These are phyloP conservation scores for Pseudisothecium myosuroides DNA, from an alignment of 225 moss, liverwort and hornwort species.

Conservation along the genomic window DNA sequence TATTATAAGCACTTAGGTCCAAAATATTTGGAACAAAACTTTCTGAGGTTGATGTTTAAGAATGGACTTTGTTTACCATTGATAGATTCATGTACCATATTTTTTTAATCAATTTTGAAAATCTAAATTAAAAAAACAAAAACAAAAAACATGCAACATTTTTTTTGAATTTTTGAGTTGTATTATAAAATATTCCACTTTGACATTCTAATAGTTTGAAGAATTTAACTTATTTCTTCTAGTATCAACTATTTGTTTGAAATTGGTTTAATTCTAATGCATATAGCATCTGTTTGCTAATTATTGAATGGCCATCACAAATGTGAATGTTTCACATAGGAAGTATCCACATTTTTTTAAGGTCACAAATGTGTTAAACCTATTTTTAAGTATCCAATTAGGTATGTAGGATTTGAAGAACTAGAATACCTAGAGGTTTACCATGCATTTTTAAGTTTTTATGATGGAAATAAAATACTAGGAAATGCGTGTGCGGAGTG, in stretches of 20 bases:
- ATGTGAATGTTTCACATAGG: accelerated
- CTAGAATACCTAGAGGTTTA: background rate
- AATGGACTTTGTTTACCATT: background rate
- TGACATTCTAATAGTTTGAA: background rate
- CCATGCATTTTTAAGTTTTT: background rate
- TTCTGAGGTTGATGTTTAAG: background rate
- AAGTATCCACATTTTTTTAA: background rate
- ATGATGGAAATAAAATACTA: background rate
- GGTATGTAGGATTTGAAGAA: background rate
- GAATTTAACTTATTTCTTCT: background rate
- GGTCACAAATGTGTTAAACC: accelerated
- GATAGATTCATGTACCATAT: background rate
- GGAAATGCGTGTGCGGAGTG: background rate
- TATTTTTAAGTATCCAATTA: background rate
- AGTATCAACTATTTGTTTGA: background rate
- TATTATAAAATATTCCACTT: background rate
- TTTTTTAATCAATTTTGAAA: background rate
- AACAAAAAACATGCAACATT: background rate
- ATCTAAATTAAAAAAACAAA: background rate
- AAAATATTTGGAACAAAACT: background rate
- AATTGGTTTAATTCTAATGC: background rate
- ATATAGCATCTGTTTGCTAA: background rate
- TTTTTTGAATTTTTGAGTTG: background rate
- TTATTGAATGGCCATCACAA: background rate
- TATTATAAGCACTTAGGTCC: background rate